Conservation (phyloP, 2,329 filamentous ascomycete genomes). For the Pyrenochaeta sp. region DNA sequence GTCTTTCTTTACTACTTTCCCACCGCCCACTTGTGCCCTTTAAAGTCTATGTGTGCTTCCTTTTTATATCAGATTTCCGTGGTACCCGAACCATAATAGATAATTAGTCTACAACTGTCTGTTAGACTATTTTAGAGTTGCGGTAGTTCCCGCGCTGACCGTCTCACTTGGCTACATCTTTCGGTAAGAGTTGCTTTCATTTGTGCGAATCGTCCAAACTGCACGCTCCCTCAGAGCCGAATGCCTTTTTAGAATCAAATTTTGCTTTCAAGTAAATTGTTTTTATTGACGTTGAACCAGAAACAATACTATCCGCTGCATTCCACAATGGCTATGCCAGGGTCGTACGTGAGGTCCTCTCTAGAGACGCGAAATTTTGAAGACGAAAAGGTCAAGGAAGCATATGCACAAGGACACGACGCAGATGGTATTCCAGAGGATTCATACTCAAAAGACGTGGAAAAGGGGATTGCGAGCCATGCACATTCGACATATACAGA, state of each 20-base stretch:
- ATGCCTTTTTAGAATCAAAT: too few species aligned
- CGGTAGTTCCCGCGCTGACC: constrained; percentile 1
- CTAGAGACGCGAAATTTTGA: constrained; percentile 26
- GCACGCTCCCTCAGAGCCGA: too few species aligned
- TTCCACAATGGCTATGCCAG: too few species aligned
- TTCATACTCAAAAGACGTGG: constrained; percentile 26
- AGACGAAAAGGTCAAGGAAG: constrained; percentile 27
- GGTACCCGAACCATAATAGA: background rate
- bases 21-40: background rate
- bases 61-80: background rate
- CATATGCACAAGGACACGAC: constrained; percentile 37
- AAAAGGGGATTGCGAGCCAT: constrained; percentile 35
- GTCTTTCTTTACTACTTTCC: background rate
- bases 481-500: constrained; percentile 34
- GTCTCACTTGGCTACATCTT: background rate
- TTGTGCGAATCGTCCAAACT: too few species aligned
- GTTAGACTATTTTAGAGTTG: background rate
- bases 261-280: too few species aligned
- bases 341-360: too few species aligned
- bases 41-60: background rate
- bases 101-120: background rate
- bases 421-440: constrained; percentile 26
- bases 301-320: constrained; percentile 24
- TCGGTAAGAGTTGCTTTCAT: constrained; percentile 13
- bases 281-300: too few species aligned